These are phyloP conservation scores for Shiraia sp. DNA, from an alignment of 2,329 filamentous ascomycete species.

Conservation along the genomic window DNA sequence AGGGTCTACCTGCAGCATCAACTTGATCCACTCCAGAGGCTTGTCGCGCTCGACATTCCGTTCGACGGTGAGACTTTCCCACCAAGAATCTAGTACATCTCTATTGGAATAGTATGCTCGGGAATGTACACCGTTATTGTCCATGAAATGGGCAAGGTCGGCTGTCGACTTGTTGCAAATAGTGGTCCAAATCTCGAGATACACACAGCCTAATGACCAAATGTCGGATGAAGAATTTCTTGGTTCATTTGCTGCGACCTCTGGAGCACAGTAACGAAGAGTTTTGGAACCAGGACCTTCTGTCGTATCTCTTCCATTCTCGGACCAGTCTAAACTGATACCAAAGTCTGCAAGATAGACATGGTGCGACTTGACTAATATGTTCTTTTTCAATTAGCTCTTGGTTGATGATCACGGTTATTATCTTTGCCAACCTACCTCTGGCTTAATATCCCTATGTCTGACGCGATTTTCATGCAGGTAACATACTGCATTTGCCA, in stretches of 20 bases:
- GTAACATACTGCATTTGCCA: not conserved
- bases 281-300: conserved; percentile 6
- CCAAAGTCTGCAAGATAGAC: conserved; percentile 36
- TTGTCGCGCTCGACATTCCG: too few species aligned
- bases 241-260: conserved; percentile 9
- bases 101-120: too few species aligned
- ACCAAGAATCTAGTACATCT: too few species aligned
- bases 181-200: conserved; percentile 22
- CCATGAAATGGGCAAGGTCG: too few species aligned
- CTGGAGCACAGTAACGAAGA: conserved; percentile 16
- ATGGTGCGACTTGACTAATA: conserved; percentile 22
- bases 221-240: conserved; percentile 18
- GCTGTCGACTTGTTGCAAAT: too few species aligned
- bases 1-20: too few species aligned
- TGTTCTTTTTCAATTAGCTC: too few species aligned
- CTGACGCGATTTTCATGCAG: not conserved
- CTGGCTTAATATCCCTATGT: conserved; percentile 1
- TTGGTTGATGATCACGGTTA: too few species aligned
- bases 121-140: too few species aligned
- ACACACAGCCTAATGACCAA: conserved; percentile 17
- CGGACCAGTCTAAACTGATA: conserved; percentile 14
- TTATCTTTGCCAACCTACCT: too few species aligned
- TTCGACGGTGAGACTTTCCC: too few species aligned
- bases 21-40: too few species aligned
- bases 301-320: conserved; percentile 10